A percentile compares a stretch with the other conserved stretches of the same genome.
Evolutionary conservation across 2,329 filamentous ascomycete species (phyloP).

Genomic region (Clarireedia monteithiana): DNA sequence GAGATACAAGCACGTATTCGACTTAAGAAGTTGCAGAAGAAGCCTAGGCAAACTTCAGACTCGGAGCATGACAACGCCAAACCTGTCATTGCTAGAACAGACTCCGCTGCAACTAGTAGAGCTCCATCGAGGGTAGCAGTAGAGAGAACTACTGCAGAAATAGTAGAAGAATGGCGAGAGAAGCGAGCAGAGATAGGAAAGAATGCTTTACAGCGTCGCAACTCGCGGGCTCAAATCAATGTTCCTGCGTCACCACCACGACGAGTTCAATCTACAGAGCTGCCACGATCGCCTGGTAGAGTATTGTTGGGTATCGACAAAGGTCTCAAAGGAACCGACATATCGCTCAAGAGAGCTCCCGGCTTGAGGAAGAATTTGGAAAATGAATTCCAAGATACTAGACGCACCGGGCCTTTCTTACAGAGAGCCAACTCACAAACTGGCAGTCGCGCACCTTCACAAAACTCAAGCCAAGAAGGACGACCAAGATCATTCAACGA

Average conservation of each 20-base stretch:
- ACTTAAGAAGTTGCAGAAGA: conserved; percentile 77
- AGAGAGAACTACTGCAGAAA: not conserved
- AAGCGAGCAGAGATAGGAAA: conserved; percentile 3
- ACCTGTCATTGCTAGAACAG: conserved; percentile 15
- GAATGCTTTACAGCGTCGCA: conserved; percentile 21
- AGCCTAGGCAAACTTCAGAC: conserved; percentile 32
- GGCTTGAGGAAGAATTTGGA: conserved; percentile 34
- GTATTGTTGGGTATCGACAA: conserved; percentile 85
- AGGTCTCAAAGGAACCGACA: conserved; percentile 68
- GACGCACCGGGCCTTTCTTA: conserved; percentile 35
- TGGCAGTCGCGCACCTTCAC: conserved; percentile 15
- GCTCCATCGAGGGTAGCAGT: conserved; percentile 22
- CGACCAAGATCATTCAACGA: conserved; percentile 68
- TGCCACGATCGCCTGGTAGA: conserved; percentile 68
- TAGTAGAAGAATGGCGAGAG: not conserved
- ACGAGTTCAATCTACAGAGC: conserved; percentile 40
- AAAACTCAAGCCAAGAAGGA: conserved; percentile 21
- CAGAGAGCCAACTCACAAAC: conserved; percentile 33
- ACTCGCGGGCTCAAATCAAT: conserved; percentile 45
- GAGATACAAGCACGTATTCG: conserved; percentile 84
- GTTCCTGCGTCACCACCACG: conserved; percentile 71
- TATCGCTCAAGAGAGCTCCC: conserved; percentile 73
- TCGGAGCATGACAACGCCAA: conserved; percentile 17
- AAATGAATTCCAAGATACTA: conserved; percentile 24
- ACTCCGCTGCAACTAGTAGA: conserved; percentile 21